Evolutionary conservation across 257 asterid species (phyloP).

Genomic region (Handroanthus guayacan): DNA sequence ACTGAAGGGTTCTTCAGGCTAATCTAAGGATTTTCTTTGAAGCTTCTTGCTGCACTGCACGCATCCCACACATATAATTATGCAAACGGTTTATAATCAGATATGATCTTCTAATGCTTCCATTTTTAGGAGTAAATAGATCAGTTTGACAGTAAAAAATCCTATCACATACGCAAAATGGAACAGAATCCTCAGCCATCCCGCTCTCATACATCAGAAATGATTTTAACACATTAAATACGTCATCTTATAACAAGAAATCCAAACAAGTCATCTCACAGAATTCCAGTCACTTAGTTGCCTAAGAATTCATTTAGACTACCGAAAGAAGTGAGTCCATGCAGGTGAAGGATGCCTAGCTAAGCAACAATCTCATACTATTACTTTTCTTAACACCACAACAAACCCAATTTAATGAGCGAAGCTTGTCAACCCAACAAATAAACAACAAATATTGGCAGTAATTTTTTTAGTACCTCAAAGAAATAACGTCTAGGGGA

Average conservation of each 20-base stretch:
- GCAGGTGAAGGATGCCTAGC: conserved; percentile 2
- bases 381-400: background rate
- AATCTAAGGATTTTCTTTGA: background rate
- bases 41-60: background rate
- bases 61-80: background rate
- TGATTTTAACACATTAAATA: background rate
- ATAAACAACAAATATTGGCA: conserved; percentile 22
- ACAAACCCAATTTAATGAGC: too few species aligned
- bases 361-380: background rate
- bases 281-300: background rate
- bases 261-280: background rate
- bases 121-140: background rate
- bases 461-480: conserved; percentile 65
- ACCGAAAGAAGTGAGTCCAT: background rate
- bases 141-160: background rate
- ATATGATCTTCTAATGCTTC: background rate
- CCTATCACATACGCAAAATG: background rate
- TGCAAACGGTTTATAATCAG: background rate
- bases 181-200: background rate
- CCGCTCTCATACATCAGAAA: background rate
- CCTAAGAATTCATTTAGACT: background rate
- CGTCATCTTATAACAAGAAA: background rate
- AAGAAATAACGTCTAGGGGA: conserved; percentile 92
- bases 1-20: background rate
- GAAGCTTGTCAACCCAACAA: conserved; percentile 11